phyloP scores from a whole-genome alignment of 495 filamentous ascomycete genomes.

The Penicillium macrosclerotiorum region DNA sequence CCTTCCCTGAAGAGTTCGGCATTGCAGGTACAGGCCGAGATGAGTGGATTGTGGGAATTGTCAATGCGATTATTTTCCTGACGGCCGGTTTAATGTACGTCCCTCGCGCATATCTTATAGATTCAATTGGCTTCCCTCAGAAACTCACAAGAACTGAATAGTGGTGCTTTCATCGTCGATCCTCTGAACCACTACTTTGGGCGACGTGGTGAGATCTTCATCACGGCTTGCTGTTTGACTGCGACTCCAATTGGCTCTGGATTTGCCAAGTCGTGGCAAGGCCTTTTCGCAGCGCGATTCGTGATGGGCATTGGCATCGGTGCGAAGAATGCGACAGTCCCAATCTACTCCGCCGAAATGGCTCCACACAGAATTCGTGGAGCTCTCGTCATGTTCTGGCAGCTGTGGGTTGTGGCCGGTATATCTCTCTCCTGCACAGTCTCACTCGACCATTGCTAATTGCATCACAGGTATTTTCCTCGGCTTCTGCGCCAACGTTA shows the following conservation, averaged over 20 bases:
- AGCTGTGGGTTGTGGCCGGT: constrained; percentile 43
- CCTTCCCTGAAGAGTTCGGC: constrained; percentile 53
- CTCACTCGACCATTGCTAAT: constrained; percentile 14
- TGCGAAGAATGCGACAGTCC: constrained; percentile 59
- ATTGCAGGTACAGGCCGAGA: constrained; percentile 44
- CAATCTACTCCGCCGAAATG: constrained; percentile 64
- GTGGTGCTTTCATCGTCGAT: constrained; percentile 50
- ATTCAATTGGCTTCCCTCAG: too few species aligned
- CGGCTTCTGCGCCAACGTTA: constrained; percentile 60
- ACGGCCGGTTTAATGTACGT: constrained; percentile 38
- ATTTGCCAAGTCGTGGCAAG: constrained; percentile 51
- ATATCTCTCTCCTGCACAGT: background rate
- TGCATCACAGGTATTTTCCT: constrained; percentile 59
- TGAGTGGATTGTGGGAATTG: constrained; percentile 56
- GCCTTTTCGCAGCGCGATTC: constrained; percentile 53
- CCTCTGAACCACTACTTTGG: constrained; percentile 55
- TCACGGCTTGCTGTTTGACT: constrained; percentile 52
- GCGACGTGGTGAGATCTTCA: constrained; percentile 55
- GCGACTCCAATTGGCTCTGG: constrained; percentile 51
- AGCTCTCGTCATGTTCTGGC: constrained; percentile 66
- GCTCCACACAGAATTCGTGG: constrained; percentile 60
- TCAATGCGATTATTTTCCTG: constrained; percentile 49
- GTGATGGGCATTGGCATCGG: constrained; percentile 64
- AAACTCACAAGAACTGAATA: too few species aligned
- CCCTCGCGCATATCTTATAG: constrained; percentile 37